Conservation (phyloP, 768 basidiomycete genomes). For the Mycena albidolilacea region DNA sequence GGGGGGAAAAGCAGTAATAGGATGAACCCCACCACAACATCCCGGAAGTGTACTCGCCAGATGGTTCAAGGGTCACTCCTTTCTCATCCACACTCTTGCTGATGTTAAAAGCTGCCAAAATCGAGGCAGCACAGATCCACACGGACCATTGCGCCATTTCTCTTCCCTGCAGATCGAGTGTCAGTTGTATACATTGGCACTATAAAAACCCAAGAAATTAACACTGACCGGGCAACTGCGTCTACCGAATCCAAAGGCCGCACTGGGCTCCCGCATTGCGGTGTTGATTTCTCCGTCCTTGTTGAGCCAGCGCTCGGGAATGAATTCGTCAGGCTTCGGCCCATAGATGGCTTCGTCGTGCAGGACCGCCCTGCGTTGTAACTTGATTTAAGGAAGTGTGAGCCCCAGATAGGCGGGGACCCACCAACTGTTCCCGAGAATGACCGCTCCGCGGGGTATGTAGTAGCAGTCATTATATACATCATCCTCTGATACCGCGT, state of each 20-base stretch:
- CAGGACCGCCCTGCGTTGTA: background rate
- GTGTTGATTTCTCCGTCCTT: constrained; percentile 8
- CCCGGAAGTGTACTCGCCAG: background rate
- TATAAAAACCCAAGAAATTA: background rate
- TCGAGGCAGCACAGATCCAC: constrained; percentile 8
- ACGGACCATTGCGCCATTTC: constrained; percentile 15
- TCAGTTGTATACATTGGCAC: background rate
- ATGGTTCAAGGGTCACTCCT: background rate
- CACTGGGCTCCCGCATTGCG: constrained; percentile 1
- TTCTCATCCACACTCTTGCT: constrained; percentile 23
- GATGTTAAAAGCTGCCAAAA: background rate
- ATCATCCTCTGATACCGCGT: constrained; percentile 12
- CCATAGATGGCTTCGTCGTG: constrained; percentile 15
- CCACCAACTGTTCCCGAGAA: constrained; percentile 9
- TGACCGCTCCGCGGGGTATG: background rate
- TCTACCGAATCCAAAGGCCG: constrained; percentile 5
- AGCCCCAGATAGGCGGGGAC: background rate
- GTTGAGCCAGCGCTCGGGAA: constrained; percentile 13
- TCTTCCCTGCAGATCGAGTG: constrained; percentile 1
- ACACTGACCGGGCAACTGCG: constrained; percentile 7
- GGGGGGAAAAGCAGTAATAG: background rate
- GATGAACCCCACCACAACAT: background rate
- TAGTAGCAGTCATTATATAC: constrained; percentile 4
- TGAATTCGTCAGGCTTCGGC: background rate
- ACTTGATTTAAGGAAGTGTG: background rate